Evolutionary conservation across 2,329 filamentous ascomycete genomes (phyloP).

Genomic region (Neocatenulostroma microsporum): DNA sequence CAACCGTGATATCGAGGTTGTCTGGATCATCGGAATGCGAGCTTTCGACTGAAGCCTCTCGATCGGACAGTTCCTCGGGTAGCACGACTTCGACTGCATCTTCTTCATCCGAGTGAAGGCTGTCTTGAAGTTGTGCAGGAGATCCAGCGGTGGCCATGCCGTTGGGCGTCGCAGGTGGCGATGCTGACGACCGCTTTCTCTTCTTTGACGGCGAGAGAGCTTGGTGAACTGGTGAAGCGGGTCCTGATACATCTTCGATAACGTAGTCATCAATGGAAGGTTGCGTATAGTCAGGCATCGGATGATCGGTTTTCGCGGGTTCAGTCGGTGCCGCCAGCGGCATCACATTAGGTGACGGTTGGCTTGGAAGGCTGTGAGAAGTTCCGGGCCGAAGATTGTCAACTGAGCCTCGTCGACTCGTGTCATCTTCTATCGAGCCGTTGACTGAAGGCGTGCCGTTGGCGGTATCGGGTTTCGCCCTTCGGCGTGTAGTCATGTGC

Average conservation of each 20-base stretch:
- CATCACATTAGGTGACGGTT: conserved; percentile 13
- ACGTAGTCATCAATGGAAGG: not conserved
- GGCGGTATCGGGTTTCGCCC: conserved; percentile 12
- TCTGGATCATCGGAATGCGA: conserved; percentile 9
- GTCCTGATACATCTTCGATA: not conserved
- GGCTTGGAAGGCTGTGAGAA: conserved; percentile 20
- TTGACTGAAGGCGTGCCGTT: conserved; percentile 19
- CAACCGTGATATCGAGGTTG: conserved; percentile 8
- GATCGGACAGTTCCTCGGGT: conserved; percentile 7
- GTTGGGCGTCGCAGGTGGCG: conserved; percentile 12
- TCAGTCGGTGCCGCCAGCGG: conserved; percentile 12
- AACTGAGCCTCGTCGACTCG: conserved; percentile 17
- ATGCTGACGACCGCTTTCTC: conserved; percentile 20
- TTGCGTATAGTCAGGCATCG: not conserved
- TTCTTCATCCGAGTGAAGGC: conserved; percentile 4
- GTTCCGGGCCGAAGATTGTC: conserved; percentile 19
- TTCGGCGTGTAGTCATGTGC: conserved; percentile 42
- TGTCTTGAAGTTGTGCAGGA: conserved; percentile 5
- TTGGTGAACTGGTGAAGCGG: not conserved
- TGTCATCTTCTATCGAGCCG: conserved; percentile 19
- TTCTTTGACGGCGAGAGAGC: conserved; percentile 20
- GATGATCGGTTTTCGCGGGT: not conserved
- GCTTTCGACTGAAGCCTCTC: conserved; percentile 10
- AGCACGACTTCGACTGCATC: conserved; percentile 8
- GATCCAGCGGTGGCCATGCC: conserved; percentile 2